A percentile compares a stretch with the other conserved stretches of the same genome.
Evolutionary conservation across 257 asterid species (phyloP).

Genomic region (Forsythia viridissima): DNA sequence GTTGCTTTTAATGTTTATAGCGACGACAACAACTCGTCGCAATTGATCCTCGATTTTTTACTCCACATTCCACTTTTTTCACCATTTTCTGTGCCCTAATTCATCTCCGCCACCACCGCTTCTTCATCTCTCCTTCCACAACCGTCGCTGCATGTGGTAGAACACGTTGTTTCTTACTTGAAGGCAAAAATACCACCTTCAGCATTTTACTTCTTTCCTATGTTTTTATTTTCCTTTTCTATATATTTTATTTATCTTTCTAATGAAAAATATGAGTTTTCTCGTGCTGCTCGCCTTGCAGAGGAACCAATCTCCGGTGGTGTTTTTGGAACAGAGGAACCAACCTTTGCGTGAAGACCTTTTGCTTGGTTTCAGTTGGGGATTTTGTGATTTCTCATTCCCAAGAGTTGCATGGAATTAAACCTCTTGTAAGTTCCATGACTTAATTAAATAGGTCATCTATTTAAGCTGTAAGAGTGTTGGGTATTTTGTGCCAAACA

Average conservation of each 20-base stretch:
- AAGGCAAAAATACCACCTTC: too few relatives aligned
- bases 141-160: too few relatives aligned
- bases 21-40: too few relatives aligned
- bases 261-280: background rate
- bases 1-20: too few relatives aligned
- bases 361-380: slow-evolving; percentile 75
- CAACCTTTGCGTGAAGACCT: slow-evolving; percentile 66
- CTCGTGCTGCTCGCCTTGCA: slow-evolving; percentile 32
- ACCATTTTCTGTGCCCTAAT: too few relatives aligned
- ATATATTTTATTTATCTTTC: background rate
- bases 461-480: background rate
- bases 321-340: background rate
- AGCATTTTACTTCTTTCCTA: background rate
- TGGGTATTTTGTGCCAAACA: too few relatives aligned
- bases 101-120: too few relatives aligned
- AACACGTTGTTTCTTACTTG: too few relatives aligned
- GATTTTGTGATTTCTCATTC: slow-evolving; percentile 70
- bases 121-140: too few relatives aligned
- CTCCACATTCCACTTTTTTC: too few relatives aligned
- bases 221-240: background rate
- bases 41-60: too few relatives aligned
- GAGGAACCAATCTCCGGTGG: slow-evolving; percentile 53
- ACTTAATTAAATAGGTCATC: background rate
- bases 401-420: slow-evolving; percentile 70
- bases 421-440: slow-evolving; percentile 75